phyloP scores from a whole-genome alignment of 345 rosid genomes.

The Eucalyptus pumila region DNA sequence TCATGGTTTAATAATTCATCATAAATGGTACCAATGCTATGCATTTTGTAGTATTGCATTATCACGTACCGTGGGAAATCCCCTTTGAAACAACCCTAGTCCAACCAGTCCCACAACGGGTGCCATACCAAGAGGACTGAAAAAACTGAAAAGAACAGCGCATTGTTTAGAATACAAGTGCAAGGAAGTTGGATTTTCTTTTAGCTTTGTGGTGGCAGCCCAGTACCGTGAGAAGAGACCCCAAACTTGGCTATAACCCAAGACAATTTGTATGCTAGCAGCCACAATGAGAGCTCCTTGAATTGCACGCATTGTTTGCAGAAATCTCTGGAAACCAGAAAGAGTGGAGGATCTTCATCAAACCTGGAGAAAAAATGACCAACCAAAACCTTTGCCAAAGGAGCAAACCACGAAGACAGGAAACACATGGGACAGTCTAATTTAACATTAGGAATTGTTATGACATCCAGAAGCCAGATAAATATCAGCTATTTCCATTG shows the following conservation, averaged over 20 bases:
- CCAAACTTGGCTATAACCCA: constrained; percentile 89
- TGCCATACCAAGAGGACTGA: constrained; percentile 82
- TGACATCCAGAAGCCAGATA: not conserved
- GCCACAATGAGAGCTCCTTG: constrained; percentile 92
- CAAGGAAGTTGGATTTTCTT: not conserved
- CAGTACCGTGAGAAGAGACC: constrained; percentile 77
- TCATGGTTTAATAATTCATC: not conserved
- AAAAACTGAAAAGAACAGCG: constrained; percentile 36
- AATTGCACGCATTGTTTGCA: constrained; percentile 80
- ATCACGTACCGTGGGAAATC: constrained; percentile 67
- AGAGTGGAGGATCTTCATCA: constrained; percentile 33
- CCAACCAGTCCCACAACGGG: constrained; percentile 95
- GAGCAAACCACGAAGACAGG: not conserved
- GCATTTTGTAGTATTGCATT: not conserved
- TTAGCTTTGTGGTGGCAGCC: not conserved
- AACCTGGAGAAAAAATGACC: not conserved
- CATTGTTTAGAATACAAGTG: not conserved
- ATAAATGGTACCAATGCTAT: not conserved
- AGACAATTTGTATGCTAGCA: constrained; percentile 76
- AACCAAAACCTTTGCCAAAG: not conserved
- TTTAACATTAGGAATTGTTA: not conserved
- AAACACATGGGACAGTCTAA: not conserved
- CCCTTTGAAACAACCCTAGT: constrained; percentile 80
- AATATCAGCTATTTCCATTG: not conserved
- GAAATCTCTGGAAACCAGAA: constrained; percentile 75